These are phyloP conservation scores for Metschnikowia hibisci DNA, from an alignment of 805 yeast genomes.

Conservation along the genomic window DNA sequence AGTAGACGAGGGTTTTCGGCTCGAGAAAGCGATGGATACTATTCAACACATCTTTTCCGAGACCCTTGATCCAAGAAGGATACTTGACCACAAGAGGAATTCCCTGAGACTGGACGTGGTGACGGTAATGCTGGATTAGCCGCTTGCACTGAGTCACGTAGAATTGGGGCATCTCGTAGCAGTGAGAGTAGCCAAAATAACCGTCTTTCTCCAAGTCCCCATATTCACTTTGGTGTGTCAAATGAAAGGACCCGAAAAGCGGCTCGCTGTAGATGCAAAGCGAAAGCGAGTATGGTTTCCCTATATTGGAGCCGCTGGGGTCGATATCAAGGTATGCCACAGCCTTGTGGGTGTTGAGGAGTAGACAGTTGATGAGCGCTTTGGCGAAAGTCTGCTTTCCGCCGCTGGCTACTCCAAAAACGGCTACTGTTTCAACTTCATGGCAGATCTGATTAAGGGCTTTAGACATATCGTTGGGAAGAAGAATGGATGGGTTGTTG, in stretches of 20 bases:
- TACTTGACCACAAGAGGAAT: constrained; percentile 61
- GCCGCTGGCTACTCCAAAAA: constrained; percentile 66
- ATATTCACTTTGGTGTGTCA: constrained; percentile 12
- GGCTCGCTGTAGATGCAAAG: constrained; percentile 35
- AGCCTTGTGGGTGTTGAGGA: constrained; percentile 24
- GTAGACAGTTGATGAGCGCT: constrained; percentile 47
- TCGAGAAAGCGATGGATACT: constrained; percentile 40
- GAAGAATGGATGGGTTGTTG: constrained; percentile 4
- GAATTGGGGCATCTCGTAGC: constrained; percentile 59
- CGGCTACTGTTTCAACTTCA: constrained; percentile 29
- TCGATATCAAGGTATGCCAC: constrained; percentile 69
- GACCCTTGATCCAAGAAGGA: constrained; percentile 92
- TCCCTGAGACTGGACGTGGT: constrained; percentile 20
- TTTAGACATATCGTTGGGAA: constrained; percentile 6
- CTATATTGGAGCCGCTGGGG: constrained; percentile 84
- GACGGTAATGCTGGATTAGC: constrained; percentile 33
- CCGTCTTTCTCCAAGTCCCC: constrained; percentile 18
- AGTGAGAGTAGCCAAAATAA: constrained; percentile 64
- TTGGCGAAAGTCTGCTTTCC: constrained; percentile 77
- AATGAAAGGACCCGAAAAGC: constrained; percentile 27
- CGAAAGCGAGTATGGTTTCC: constrained; percentile 68
- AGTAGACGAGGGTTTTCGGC: constrained; percentile 56
- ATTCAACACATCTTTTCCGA: constrained; percentile 65
- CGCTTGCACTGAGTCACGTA: constrained; percentile 45
- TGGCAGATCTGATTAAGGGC: constrained; percentile 5